phyloP scores from a whole-genome alignment of 495 filamentous ascomycete species.

The Amphirosellinia nigrospora region DNA sequence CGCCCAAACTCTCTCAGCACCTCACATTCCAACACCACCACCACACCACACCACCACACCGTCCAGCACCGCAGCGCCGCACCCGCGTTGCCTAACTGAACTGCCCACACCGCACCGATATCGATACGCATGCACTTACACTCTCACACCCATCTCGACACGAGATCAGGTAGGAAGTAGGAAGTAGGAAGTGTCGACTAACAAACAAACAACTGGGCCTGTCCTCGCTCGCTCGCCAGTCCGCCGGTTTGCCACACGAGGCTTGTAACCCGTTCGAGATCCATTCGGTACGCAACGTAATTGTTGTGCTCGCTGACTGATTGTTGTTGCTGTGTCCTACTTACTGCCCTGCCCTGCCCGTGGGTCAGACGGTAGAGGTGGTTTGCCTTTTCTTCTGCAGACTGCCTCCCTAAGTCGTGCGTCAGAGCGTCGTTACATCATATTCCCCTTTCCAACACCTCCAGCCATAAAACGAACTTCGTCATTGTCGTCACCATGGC shows the following conservation, averaged over 20 bases:
- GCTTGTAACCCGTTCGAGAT: slow-evolving; percentile 10
- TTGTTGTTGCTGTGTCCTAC: slow-evolving; percentile 8
- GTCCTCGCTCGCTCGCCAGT: slow-evolving; percentile 19
- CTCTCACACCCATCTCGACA: slow-evolving; percentile 8
- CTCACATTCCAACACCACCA: slow-evolving; percentile 33
- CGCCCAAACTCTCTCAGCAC: slow-evolving; percentile 42
- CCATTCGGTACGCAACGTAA: slow-evolving; percentile 6
- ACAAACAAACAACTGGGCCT: too few species aligned
- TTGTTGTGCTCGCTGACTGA: slow-evolving; percentile 16
- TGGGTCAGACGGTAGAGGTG: slow-evolving; percentile 33
- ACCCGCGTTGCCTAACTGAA: slow-evolving; percentile 7
- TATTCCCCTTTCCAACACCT: slow-evolving; percentile 37
- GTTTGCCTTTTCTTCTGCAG: slow-evolving; percentile 40
- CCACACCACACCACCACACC: slow-evolving; percentile 25
- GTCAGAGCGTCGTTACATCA: slow-evolving; percentile 45
- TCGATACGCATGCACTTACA: slow-evolving; percentile 12
- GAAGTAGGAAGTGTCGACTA: slow-evolving; percentile 2
- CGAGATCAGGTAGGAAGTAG: too few species aligned
- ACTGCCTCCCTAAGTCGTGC: slow-evolving; percentile 42
- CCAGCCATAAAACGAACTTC: slow-evolving; percentile 39
- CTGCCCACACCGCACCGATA: slow-evolving; percentile 5
- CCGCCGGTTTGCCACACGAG: slow-evolving; percentile 23
- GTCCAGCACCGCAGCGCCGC: slow-evolving; percentile 21
- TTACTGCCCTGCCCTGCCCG: slow-evolving; percentile 33
- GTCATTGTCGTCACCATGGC: slow-evolving; percentile 46